These are phyloP conservation scores for Magnaporthales sp. DNA, from an alignment of 2,329 filamentous ascomycete genomes.

Conservation along the genomic window DNA sequence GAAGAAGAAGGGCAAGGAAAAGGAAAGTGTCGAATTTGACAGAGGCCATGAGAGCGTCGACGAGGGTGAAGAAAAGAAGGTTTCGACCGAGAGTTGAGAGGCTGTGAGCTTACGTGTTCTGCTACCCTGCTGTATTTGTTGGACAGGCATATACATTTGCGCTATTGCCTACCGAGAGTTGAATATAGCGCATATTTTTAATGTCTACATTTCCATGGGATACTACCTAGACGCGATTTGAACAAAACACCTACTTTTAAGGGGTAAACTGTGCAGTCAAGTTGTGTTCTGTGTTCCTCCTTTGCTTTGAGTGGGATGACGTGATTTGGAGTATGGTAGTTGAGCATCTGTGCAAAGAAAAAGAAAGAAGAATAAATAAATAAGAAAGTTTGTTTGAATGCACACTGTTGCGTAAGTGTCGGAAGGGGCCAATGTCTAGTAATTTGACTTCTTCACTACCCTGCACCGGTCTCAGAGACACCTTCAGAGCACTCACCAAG, in stretches of 20 bases:
- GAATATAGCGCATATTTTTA: background rate
- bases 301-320: background rate
- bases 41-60: slow-evolving; percentile 17
- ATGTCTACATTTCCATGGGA: background rate
- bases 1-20: slow-evolving; percentile 52
- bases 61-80: background rate
- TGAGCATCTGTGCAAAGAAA: too few species aligned
- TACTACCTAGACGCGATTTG: background rate
- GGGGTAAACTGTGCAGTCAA: too few species aligned
- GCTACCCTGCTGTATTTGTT: background rate
- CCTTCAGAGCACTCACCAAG: background rate
- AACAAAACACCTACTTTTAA: background rate
- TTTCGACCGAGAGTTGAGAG: background rate
- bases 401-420: background rate
- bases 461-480: background rate
- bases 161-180: background rate
- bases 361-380: too few species aligned
- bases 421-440: background rate
- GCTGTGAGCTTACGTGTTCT: background rate
- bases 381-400: background rate
- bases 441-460: background rate
- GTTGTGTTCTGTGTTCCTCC: background rate
- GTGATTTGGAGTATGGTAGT: background rate
- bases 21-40: slow-evolving; percentile 47
- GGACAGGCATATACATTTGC: background rate